phyloP scores from a whole-genome alignment of 106 monocot genomes.

The Apostasia ramifera region DNA sequence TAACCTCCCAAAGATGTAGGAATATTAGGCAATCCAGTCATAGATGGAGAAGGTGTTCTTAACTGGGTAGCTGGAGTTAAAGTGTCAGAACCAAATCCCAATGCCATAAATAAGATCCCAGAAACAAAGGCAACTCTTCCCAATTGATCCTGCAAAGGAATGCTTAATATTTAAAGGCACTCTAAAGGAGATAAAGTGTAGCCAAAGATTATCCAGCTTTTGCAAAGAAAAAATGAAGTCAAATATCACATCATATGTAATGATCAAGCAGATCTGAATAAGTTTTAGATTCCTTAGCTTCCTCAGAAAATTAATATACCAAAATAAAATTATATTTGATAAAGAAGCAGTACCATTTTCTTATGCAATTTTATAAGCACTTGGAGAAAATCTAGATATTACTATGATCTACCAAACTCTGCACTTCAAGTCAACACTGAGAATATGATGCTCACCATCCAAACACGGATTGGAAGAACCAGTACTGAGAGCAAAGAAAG shows the following conservation, averaged over 20 bases:
- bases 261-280: not conserved
- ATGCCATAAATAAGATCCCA: constrained; percentile 81
- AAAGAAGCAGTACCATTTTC: too few species aligned
- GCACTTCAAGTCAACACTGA: too few species aligned
- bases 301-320: not conserved
- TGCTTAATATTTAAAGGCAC: not conserved
- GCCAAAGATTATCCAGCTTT: not conserved
- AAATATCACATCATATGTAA: not conserved
- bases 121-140: constrained; percentile 87
- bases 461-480: constrained; percentile 70
- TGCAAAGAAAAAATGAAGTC: not conserved
- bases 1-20: constrained; percentile 77
- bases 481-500: constrained; percentile 72
- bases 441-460: constrained; percentile 49
- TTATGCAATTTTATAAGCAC: not conserved
- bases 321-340: too few species aligned
- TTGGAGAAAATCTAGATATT: not conserved
- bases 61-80: constrained; percentile 72
- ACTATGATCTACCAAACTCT: too few species aligned
- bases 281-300: not conserved
- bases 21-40: constrained; percentile 61
- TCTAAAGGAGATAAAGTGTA: not conserved
- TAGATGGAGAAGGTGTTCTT: constrained; percentile 69
- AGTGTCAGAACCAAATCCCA: constrained; percentile 88
- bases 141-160: constrained; percentile 75